Evolutionary conservation across 768 basidiomycete species (phyloP).

Genomic region (Lanmaoa pseudosensibilis): DNA sequence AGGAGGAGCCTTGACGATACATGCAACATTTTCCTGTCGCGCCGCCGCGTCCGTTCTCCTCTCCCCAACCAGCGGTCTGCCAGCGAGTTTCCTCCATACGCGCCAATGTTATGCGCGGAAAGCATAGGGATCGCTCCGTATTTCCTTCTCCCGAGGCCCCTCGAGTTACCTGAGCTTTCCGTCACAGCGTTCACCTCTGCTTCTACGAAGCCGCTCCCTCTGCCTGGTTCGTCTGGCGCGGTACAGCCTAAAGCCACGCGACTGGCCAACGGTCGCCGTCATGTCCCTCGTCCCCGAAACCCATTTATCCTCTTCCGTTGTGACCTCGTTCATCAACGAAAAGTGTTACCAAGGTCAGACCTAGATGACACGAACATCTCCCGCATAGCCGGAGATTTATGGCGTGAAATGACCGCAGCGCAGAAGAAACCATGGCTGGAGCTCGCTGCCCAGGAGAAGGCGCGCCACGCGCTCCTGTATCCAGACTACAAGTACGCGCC

Average conservation of each 20-base stretch:
- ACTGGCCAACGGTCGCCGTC: conserved; percentile 32
- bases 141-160: conserved; percentile 7
- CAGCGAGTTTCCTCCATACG: conserved; percentile 9
- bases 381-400: conserved; percentile 63
- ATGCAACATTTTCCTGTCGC: conserved; percentile 31
- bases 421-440: conserved; percentile 51
- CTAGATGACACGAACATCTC: conserved; percentile 69
- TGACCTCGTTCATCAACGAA: conserved; percentile 65
- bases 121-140: conserved; percentile 6
- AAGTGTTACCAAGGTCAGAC: conserved; percentile 54
- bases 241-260: conserved; percentile 17
- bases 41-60: conserved; percentile 12
- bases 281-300: conserved; percentile 72
- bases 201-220: conserved; percentile 21
- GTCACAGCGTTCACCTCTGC: neutral
- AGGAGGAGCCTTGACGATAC: conserved; percentile 33
- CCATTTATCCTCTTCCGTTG: conserved; percentile 81
- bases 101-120: conserved; percentile 10
- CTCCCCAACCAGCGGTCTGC: conserved; percentile 3
- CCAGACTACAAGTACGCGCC: conserved; percentile 48
- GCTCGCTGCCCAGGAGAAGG: conserved; percentile 51
- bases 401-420: conserved; percentile 53
- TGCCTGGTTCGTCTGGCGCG: conserved; percentile 26
- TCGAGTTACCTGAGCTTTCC: conserved; percentile 5
- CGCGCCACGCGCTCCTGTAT: conserved; percentile 39